phyloP scores from a whole-genome alignment of 2,329 filamentous ascomycete genomes.

The Talaromyces sp. region DNA sequence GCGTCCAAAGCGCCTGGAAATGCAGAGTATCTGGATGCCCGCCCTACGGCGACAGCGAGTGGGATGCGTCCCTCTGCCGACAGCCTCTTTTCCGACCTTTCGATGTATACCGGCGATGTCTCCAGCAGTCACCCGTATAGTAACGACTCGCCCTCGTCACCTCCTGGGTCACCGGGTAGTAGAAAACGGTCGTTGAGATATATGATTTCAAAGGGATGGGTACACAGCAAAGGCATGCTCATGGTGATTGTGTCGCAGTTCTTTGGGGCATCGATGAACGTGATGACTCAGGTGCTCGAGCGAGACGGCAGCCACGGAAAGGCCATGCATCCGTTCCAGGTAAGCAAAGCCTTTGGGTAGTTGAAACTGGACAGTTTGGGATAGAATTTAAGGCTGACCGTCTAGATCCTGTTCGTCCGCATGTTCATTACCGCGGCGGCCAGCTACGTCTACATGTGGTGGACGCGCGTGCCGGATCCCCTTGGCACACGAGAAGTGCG shows the following conservation, averaged over 20 bases:
- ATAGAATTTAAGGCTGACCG: background rate
- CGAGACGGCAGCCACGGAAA: slow-evolving; percentile 59
- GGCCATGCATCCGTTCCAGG: slow-evolving; percentile 74
- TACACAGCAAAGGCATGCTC: slow-evolving; percentile 64
- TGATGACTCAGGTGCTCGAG: slow-evolving; percentile 71
- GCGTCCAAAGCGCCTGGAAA: background rate
- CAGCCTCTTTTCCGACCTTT: slow-evolving; percentile 20
- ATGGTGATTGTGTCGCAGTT: slow-evolving; percentile 71
- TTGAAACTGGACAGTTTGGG: background rate
- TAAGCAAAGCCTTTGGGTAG: slow-evolving; percentile 18
- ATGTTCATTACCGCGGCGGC: slow-evolving; percentile 68
- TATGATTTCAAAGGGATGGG: slow-evolving; percentile 43
- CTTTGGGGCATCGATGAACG: slow-evolving; percentile 82
- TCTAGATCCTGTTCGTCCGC: slow-evolving; percentile 67
- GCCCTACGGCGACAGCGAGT: background rate
- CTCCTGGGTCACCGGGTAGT: background rate
- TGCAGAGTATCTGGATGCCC: background rate
- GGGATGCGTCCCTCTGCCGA: slow-evolving; percentile 13
- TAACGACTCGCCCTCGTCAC: slow-evolving; percentile 7
- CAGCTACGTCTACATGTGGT: slow-evolving; percentile 70
- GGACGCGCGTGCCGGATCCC: slow-evolving; percentile 60
- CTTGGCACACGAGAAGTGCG: slow-evolving; percentile 64
- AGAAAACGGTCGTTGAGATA: slow-evolving; percentile 22
- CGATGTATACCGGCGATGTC: slow-evolving; percentile 14
- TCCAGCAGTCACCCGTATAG: slow-evolving; percentile 13